A percentile compares a stretch with the other conserved stretches of the same genome.
phyloP scores from a whole-genome alignment of 768 basidiomycete species.

The Naganishia vaughanmartiniae region DNA sequence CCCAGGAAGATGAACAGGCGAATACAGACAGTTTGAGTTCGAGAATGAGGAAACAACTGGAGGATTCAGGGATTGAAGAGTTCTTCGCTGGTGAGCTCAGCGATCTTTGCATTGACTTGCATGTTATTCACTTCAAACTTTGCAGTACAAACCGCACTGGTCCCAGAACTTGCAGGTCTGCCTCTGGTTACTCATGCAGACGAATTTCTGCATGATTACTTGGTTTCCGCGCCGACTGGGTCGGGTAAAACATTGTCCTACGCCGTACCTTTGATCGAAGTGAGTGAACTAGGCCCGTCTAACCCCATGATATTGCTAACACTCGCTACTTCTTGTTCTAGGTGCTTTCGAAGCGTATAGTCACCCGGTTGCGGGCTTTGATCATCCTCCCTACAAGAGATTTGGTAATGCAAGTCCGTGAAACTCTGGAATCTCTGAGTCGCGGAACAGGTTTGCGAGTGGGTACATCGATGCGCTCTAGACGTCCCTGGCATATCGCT shows the following conservation, averaged over 20 bases:
- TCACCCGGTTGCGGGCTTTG: slow-evolving; percentile 81
- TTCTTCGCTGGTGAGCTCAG: slow-evolving; percentile 74
- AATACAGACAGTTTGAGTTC: slow-evolving; percentile 11
- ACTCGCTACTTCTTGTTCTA: slow-evolving; percentile 43
- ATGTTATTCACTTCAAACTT: not conserved
- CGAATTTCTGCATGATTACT: slow-evolving; percentile 71
- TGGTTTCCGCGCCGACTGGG: slow-evolving; percentile 94
- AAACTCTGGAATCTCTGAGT: slow-evolving; percentile 79
- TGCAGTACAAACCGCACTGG: slow-evolving; percentile 79
- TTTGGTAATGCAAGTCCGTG: slow-evolving; percentile 83
- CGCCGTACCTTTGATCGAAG: slow-evolving; percentile 86
- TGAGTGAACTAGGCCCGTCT: slow-evolving; percentile 43
- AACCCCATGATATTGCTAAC: not conserved
- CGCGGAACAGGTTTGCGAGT: slow-evolving; percentile 88
- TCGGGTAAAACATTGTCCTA: slow-evolving; percentile 98
- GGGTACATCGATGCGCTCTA: slow-evolving; percentile 25
- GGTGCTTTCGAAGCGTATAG: slow-evolving; percentile 68
- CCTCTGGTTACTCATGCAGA: slow-evolving; percentile 61
- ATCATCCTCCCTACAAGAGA: slow-evolving; percentile 91
- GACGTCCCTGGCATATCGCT: not conserved
- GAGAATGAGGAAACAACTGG: slow-evolving; percentile 61
- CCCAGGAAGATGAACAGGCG: not conserved
- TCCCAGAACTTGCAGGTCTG: slow-evolving; percentile 71
- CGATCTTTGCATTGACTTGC: not conserved
- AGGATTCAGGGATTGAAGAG: slow-evolving; percentile 75